Conservation (phyloP, 352 stramenopile genomes). For the Globisporangium mamillatum region DNA sequence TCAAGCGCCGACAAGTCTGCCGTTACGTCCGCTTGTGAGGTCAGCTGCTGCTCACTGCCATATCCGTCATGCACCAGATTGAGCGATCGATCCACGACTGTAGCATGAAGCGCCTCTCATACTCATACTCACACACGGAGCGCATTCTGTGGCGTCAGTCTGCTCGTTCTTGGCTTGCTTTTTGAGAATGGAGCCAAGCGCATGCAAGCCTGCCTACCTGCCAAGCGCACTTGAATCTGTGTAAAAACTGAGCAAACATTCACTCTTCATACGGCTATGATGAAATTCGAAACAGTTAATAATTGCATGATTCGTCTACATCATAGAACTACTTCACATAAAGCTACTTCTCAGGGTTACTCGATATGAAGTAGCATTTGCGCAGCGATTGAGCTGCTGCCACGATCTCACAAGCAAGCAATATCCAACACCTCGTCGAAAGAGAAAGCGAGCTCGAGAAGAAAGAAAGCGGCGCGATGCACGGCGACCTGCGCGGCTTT, state of each 20-base stretch:
- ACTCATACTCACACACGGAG: background rate
- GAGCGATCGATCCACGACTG: background rate
- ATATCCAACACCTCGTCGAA: constrained; percentile 2
- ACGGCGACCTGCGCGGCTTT: constrained; percentile 77
- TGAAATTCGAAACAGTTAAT: background rate
- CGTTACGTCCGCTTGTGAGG: background rate
- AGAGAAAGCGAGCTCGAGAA: background rate
- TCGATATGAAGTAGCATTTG: constrained; percentile 3
- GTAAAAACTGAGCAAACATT: background rate
- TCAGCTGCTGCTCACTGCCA: background rate
- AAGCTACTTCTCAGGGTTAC: background rate
- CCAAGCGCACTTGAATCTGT: too few species aligned
- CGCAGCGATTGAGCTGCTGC: background rate
- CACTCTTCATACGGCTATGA: background rate
- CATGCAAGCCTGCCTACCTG: too few species aligned
- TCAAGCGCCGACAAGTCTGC: background rate
- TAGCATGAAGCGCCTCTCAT: background rate
- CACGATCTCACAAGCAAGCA: background rate
- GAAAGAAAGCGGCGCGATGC: constrained; percentile 34
- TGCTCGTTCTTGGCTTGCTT: background rate
- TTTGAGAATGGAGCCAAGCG: background rate
- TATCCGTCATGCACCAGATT: background rate
- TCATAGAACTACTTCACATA: background rate
- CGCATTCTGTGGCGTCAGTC: background rate
- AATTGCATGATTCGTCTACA: background rate